These are phyloP conservation scores for Aspergillus sp. DNA, from an alignment of 2,329 filamentous ascomycete species.

Conservation along the genomic window DNA sequence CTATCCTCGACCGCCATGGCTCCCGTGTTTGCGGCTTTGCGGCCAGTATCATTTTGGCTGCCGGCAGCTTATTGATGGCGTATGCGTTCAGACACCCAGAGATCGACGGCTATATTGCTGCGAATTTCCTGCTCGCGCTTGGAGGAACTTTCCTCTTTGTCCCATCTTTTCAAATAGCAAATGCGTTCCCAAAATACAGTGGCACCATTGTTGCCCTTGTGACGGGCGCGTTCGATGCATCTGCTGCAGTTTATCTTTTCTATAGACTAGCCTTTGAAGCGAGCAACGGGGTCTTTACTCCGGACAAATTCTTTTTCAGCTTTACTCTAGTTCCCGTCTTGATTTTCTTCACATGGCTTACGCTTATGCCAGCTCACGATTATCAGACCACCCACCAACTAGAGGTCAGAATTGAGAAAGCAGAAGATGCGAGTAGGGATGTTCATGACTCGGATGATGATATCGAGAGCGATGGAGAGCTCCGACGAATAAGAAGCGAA, in stretches of 20 bases:
- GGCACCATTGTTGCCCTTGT: constrained; percentile 75
- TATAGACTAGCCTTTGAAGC: constrained; percentile 72
- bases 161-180: constrained; percentile 78
- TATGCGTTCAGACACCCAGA: constrained; percentile 59
- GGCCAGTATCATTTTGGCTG: constrained; percentile 64
- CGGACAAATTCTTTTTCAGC: constrained; percentile 66
- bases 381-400: constrained; percentile 81
- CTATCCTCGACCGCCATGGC: constrained; percentile 78
- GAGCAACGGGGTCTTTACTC: constrained; percentile 40
- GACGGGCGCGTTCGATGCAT: constrained; percentile 80
- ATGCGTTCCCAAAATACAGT: constrained; percentile 73
- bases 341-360: constrained; percentile 65
- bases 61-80: constrained; percentile 71
- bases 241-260: constrained; percentile 72
- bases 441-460: constrained; percentile 52
- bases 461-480: constrained; percentile 49
- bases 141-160: constrained; percentile 81
- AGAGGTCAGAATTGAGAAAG: constrained; percentile 64
- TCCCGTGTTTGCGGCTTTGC: constrained; percentile 74
- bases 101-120: constrained; percentile 73
- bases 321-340: constrained; percentile 70
- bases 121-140: constrained; percentile 72
- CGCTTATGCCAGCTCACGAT: constrained; percentile 67
- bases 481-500: constrained; percentile 51
- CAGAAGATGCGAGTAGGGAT: constrained; percentile 34